These are phyloP conservation scores for Arthroderma uncinatum DNA, from an alignment of 2,329 filamentous ascomycete genomes.

Conservation along the genomic window DNA sequence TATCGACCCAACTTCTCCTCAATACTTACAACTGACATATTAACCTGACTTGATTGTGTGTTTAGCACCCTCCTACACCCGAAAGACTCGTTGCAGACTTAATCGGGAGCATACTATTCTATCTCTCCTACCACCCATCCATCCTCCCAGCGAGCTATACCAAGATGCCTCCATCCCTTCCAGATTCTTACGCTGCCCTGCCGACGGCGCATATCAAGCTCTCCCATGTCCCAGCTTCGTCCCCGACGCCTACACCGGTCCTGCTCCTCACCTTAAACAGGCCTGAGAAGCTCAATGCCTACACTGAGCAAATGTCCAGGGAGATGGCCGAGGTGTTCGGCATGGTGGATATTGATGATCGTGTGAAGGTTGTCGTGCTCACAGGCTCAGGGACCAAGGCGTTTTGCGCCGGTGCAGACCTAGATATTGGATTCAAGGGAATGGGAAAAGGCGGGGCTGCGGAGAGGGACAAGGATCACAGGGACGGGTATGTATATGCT, in stretches of 20 bases:
- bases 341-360: constrained; percentile 44
- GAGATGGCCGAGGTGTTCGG: constrained; percentile 34
- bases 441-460: constrained; percentile 23
- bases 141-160: neutral
- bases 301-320: constrained; percentile 42
- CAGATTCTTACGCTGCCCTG: constrained; percentile 27
- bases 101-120: no score
- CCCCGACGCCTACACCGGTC: constrained; percentile 40
- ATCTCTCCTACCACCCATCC: no score
- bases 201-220: constrained; percentile 26
- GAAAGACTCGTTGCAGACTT: no score
- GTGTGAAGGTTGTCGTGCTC: constrained; percentile 45
- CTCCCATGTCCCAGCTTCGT: constrained; percentile 32
- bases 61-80: no score
- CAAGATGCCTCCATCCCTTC: constrained; percentile 14
- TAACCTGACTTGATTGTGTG: no score
- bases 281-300: constrained; percentile 48
- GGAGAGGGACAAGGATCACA: constrained; percentile 39
- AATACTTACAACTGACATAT: no score
- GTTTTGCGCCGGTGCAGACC: constrained; percentile 48
- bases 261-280: constrained; percentile 44
- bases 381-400: constrained; percentile 40
- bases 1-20: neutral
- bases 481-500: constrained; percentile 38
- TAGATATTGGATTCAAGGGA: constrained; percentile 40